These are phyloP conservation scores for Yarrowia sp. DNA, from an alignment of 805 yeast species.

Conservation along the genomic window DNA sequence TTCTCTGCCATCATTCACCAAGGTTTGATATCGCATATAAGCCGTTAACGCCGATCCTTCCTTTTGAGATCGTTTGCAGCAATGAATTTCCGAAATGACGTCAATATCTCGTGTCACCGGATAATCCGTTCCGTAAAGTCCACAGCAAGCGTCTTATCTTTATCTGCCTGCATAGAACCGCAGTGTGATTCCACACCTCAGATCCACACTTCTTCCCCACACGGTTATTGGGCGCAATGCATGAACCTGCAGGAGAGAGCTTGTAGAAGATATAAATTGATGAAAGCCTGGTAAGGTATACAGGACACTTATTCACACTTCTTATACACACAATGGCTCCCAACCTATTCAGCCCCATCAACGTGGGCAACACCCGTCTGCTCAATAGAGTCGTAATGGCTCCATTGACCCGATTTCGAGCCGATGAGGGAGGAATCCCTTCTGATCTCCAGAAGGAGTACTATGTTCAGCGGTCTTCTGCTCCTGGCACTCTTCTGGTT, in stretches of 20 bases:
- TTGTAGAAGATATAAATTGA: background rate
- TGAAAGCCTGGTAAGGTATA: background rate
- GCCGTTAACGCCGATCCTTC: constrained; percentile 21
- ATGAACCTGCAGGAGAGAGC: constrained; percentile 2
- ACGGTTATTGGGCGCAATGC: constrained; percentile 27
- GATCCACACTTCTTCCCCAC: constrained; percentile 19
- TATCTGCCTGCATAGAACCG: background rate
- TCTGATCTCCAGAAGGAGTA: constrained; percentile 59
- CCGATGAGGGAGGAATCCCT: constrained; percentile 51
- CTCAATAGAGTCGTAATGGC: constrained; percentile 57
- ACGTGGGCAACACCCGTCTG: constrained; percentile 45
- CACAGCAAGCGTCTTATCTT: background rate
- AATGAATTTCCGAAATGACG: background rate
- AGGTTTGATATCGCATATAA: constrained; percentile 16
- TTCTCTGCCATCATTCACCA: background rate
- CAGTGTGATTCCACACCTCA: background rate
- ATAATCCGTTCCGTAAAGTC: background rate
- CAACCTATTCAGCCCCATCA: constrained; percentile 45
- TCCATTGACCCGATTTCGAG: constrained; percentile 60
- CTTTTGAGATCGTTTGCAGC: background rate
- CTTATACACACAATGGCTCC: constrained; percentile 12
- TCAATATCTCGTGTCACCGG: background rate
- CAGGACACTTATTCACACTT: background rate
- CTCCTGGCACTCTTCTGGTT: constrained; percentile 61
- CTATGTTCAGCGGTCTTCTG: constrained; percentile 62